Evolutionary conservation across 257 asterid genomes (phyloP).

Genomic region (Jasminum sambac): DNA sequence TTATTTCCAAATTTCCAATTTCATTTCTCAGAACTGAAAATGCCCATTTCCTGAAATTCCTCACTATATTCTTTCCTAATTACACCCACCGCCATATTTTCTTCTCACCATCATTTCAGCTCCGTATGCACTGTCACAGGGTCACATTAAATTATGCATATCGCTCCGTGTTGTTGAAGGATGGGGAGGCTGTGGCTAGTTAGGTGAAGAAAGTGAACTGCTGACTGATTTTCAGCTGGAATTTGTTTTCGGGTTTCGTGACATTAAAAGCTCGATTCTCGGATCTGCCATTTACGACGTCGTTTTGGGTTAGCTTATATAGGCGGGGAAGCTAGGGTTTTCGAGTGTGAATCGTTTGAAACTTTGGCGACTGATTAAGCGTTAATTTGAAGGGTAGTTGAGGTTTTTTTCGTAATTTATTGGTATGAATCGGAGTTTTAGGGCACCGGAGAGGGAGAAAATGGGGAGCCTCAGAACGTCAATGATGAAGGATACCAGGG

Average conservation of each 20-base stretch:
- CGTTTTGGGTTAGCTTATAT: slow-evolving; percentile 20
- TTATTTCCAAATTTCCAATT: not conserved
- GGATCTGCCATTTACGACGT: slow-evolving; percentile 44
- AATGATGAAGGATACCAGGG: slow-evolving; percentile 56
- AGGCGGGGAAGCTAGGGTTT: slow-evolving; percentile 44
- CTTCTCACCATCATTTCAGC: slow-evolving; percentile 29
- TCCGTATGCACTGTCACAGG: slow-evolving; percentile 6
- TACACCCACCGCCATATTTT: slow-evolving; percentile 37
- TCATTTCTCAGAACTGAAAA: not conserved
- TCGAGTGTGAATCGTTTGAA: slow-evolving; percentile 24
- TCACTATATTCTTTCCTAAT: slow-evolving; percentile 30
- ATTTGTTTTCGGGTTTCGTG: slow-evolving; percentile 23
- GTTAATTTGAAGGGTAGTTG: slow-evolving; percentile 21
- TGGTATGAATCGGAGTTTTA: slow-evolving; percentile 83
- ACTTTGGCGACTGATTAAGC: slow-evolving; percentile 31
- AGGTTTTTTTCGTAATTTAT: slow-evolving; percentile 13
- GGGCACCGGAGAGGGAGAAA: slow-evolving; percentile 66
- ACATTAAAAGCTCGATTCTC: slow-evolving; percentile 32
- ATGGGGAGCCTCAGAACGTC: slow-evolving; percentile 65
- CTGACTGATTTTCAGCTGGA: slow-evolving; percentile 43
- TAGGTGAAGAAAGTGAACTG: slow-evolving; percentile 25
- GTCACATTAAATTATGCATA: slow-evolving; percentile 5
- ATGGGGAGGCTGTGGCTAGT: slow-evolving; percentile 6
- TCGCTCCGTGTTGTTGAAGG: slow-evolving; percentile 25
- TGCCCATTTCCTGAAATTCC: slow-evolving; percentile 21